Evolutionary conservation across 2,329 filamentous ascomycete genomes (phyloP).

Genomic region (Aspergillus sp.): DNA sequence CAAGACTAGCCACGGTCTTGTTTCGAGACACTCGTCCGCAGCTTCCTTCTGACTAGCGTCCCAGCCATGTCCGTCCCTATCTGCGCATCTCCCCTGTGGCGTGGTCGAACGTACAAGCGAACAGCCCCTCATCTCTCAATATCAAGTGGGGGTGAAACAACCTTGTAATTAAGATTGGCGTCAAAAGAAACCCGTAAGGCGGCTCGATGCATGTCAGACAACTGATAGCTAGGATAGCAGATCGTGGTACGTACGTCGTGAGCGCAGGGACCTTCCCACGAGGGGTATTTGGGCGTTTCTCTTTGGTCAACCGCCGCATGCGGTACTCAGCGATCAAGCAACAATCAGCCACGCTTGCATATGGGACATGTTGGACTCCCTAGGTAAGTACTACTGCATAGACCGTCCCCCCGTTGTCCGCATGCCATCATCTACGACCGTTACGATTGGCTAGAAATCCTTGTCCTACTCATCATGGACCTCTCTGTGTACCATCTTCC

Average conservation of each 20-base stretch:
- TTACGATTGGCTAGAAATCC: background rate
- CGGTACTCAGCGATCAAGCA: background rate
- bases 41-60: background rate
- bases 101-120: background rate
- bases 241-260: background rate
- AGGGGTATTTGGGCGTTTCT: background rate
- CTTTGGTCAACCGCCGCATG: constrained; percentile 4
- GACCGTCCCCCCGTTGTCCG: background rate
- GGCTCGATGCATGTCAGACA: constrained; percentile 14
- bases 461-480: background rate
- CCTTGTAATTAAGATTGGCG: background rate
- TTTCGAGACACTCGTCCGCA: background rate
- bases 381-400: background rate
- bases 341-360: background rate
- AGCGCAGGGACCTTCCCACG: constrained; percentile 7
- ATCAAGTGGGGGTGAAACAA: background rate
- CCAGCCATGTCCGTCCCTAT: background rate
- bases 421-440: background rate
- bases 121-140: background rate
- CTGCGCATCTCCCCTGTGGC: background rate
- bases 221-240: background rate
- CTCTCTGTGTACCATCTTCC: background rate
- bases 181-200: background rate
- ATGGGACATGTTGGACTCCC: background rate
- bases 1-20: background rate